Evolutionary conservation across 1,139 yeast species (phyloP).

Genomic region (Scheffersomyces lignicola): DNA sequence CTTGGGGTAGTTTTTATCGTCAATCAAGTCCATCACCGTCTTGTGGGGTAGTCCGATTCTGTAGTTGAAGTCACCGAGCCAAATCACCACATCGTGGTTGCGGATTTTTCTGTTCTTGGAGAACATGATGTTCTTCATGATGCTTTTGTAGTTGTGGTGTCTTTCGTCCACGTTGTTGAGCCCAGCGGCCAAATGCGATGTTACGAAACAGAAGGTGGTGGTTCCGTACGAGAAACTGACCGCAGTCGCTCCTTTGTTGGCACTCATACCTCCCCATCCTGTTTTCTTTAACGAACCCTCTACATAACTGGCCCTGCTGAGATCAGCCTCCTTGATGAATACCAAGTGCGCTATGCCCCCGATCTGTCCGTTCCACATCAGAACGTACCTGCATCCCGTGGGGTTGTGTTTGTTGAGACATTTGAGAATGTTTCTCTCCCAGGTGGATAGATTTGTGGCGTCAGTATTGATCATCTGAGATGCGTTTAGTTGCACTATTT

Average conservation of each 20-base stretch:
- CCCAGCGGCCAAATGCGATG: slow-evolving; percentile 93
- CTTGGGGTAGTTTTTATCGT: slow-evolving; percentile 49
- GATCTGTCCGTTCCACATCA: slow-evolving; percentile 83
- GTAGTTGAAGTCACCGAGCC: slow-evolving; percentile 94
- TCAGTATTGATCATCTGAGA: slow-evolving; percentile 87
- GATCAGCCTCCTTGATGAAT: slow-evolving; percentile 55
- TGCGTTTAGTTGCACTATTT: slow-evolving; percentile 87
- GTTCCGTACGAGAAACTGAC: slow-evolving; percentile 77
- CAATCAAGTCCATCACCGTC: slow-evolving; percentile 58
- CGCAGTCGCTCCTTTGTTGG: slow-evolving; percentile 93
- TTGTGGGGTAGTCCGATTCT: slow-evolving; percentile 72
- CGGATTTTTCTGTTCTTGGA: slow-evolving; percentile 49
- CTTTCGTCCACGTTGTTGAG: slow-evolving; percentile 74
- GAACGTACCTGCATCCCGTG: slow-evolving; percentile 52
- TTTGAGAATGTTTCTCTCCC: slow-evolving; percentile 72
- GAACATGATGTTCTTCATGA: slow-evolving; percentile 57
- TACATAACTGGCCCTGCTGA: slow-evolving; percentile 58
- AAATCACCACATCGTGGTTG: slow-evolving; percentile 85
- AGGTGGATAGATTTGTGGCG: slow-evolving; percentile 63
- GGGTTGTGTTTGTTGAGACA: slow-evolving; percentile 48
- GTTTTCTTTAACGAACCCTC: slow-evolving; percentile 86
- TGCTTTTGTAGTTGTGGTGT: slow-evolving; percentile 74
- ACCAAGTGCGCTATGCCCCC: slow-evolving; percentile 88
- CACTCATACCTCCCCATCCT: slow-evolving; percentile 92
- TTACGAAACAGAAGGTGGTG: slow-evolving; percentile 74